phyloP scores from a whole-genome alignment of 1,139 yeast species.

The Yamadazyma trypodendri region DNA sequence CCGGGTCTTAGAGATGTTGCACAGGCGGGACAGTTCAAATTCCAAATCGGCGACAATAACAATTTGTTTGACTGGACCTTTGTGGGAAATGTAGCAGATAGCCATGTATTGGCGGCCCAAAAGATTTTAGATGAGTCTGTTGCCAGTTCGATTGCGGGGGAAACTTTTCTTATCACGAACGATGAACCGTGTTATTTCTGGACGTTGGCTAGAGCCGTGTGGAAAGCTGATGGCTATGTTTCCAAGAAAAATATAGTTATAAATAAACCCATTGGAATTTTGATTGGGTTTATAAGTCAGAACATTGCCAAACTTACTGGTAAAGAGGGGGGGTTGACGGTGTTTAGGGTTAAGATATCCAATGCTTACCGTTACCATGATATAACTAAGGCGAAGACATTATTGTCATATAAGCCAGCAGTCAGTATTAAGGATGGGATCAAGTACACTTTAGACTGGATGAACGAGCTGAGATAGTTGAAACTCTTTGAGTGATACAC shows the following conservation, averaged over 20 bases:
- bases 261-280: constrained; percentile 69
- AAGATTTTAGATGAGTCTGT: constrained; percentile 52
- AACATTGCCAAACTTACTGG: constrained; percentile 66
- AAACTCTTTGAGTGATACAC: too few species aligned
- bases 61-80: constrained; percentile 96
- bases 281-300: constrained; percentile 77
- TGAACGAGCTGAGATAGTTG: constrained; percentile 61
- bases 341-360: constrained; percentile 88
- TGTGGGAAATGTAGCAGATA: constrained; percentile 98
- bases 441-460: constrained; percentile 77
- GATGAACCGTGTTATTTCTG: constrained; percentile 96
- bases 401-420: constrained; percentile 78
- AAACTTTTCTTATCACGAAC: constrained; percentile 86
- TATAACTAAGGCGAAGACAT: constrained; percentile 76
- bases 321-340: constrained; percentile 92
- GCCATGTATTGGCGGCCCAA: constrained; percentile 90
- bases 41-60: constrained; percentile 91
- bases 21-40: constrained; percentile 79
- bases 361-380: constrained; percentile 97
- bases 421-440: constrained; percentile 85
- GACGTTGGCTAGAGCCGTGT: constrained; percentile 94
- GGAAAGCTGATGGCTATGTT: constrained; percentile 93
- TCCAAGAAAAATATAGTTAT: constrained; percentile 70
- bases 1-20: constrained; percentile 91
- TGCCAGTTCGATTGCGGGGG: constrained; percentile 63